Evolutionary conservation across 176 grass and related monocot species (phyloP).

Genomic region (Pontederia crassipes): DNA sequence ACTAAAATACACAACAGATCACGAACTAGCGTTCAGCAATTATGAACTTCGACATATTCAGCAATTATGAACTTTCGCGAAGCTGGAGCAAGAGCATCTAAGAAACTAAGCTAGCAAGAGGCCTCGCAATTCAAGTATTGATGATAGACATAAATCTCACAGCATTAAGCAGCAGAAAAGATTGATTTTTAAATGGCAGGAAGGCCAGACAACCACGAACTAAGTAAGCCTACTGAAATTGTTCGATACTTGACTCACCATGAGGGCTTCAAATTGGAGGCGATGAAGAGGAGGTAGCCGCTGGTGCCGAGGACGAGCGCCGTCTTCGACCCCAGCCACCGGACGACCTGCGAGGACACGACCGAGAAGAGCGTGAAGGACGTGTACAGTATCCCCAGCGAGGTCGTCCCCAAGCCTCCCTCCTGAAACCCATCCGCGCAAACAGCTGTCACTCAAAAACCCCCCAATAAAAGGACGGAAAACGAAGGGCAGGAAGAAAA

Average conservation of each 20-base stretch:
- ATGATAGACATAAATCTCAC: no score
- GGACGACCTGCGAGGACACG: constrained; percentile 43
- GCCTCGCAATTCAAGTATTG: no score
- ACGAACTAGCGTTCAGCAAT: no score
- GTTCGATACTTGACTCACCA: constrained; percentile 32
- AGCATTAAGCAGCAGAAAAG: no score
- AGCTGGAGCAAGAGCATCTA: no score
- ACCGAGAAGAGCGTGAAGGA: constrained; percentile 80
- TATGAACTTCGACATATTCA: no score
- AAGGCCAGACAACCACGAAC: not conserved
- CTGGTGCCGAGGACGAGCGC: constrained; percentile 68
- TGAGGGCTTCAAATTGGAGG: constrained; percentile 68
- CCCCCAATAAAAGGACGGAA: not conserved
- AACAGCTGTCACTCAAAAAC: not conserved
- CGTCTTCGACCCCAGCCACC: constrained; percentile 40
- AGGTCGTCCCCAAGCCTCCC: constrained; percentile 53
- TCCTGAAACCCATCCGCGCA: constrained; percentile 28
- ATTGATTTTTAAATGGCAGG: no score
- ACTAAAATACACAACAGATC: no score
- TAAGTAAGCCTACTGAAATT: not conserved
- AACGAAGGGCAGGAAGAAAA: not conserved
- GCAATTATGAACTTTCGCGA: no score
- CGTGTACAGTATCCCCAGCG: constrained; percentile 60
- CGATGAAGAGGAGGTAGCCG: constrained; percentile 74
- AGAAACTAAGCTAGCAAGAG: no score